Evolutionary conservation across 1,284 basidiomycete species (phyloP), one percentile per base, ranked within the genome.

Genomic region (Ceratobasidium sp.): DNA sequence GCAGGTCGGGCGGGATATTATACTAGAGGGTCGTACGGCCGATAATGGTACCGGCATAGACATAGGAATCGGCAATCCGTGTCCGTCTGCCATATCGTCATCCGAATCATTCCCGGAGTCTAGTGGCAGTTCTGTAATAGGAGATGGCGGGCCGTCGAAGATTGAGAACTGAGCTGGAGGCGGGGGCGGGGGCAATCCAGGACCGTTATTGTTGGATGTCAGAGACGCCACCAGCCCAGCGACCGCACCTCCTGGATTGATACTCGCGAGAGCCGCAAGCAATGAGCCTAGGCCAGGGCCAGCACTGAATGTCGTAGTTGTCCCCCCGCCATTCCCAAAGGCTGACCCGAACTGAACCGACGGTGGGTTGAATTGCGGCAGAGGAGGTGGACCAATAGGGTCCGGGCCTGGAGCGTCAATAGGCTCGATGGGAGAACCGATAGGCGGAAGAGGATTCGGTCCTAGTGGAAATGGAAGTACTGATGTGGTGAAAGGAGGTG

Each of bases 81-180:
- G 72, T 10, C 42, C 26, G 23, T 73, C 71, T 18, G 13, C 51
- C 18, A 10, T 28, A 18, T 64, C 60, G 26, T 75, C 72, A 42
- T 75, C 72, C 33, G 72, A 75, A 51, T 75, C 72, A 23, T 75
- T 75, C 44, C 72, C 72, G 66, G 72, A 75, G 33, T 75, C 72
- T 28, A 75, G 26, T 13, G 72, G 72, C 51, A 75, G 61, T 28
- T 75, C 72, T 12, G 72, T 75, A 39, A 75, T 75, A 49, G 72
- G 72, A 33, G 72, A 75, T 39, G 72, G 72, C 18, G 72, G 72
- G 28, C 72, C 72, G 60, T 75, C 61, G 23, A 75, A 75, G 49
- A 46, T 75, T 15, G 72, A 26, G 61, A 75, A 75, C 44, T 61
- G 46, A 53, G n/a, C n/a, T n/a, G 72, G 72, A 2, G 72, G 72